Base-by-base conservation (phyloP, 805 yeast species). In the Candida fluviatilis region DNA sequence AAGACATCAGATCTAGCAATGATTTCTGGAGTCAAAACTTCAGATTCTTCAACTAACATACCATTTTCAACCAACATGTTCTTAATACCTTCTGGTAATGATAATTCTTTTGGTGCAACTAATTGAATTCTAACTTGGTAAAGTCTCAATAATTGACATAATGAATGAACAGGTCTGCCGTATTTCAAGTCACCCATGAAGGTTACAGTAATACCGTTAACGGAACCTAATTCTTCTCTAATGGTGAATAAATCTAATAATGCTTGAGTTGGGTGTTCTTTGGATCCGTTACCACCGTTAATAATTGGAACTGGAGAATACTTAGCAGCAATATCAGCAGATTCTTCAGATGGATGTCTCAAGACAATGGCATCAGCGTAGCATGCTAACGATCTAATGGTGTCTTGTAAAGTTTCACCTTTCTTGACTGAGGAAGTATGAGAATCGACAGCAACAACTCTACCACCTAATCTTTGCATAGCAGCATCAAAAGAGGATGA, bases 231-330 rank as follows among this genome's bases (percentile, higher is more conserved):
- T 71, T 93, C 99, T 68, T 93, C 99, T 71, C 99, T 87, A 54
- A 93, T 93, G 37, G 99, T 93, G 77, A 91, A 93, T 65, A 93
- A 72, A 62, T 93, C 99, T 57, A 95, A 74, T 72, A 93, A 86
- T 2, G 99, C 99, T 70, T 93, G 99, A 17, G 98, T 86, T 55
- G 99, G 99, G 66, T 93, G 99, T 72, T 93, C 99, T 64, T 88
- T 82, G 37, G 96, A 74, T 27, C 99, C 99, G 62, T 93, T 93
- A 58, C 99, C 99, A 58, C 96, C 99, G 58, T 93, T 93, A 61
- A 93, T 80, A 48, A 95, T 87, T 41, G 99, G 99, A 51, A 95
- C 89, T 39, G 96, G 96, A 17, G 97, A 88, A 71, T 81, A 93
- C 60, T 91, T 89, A 50, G 96, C 95, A 42, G 99, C 99, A 62